Evolutionary conservation across 129 eudicot species (phyloP), one percentile per base, ranked within the genome.

Genomic region (Artemisia annua): DNA sequence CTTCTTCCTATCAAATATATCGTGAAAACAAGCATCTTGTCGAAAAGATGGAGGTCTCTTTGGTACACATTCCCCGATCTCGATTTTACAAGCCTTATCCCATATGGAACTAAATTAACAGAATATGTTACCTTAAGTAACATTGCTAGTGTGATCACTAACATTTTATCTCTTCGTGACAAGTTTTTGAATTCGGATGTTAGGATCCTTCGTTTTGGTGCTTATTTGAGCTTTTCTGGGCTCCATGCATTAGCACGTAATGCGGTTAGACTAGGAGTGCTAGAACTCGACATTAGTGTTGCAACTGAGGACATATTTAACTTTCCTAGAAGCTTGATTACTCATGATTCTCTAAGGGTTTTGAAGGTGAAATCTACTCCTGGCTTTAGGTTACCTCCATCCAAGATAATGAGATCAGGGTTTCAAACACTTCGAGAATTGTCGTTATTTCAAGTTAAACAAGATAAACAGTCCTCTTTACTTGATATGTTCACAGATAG

Each of bases 31-130:
- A 70, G 84, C 67, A 46, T 86, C 16, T 61, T 91, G 11, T 91
- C 97, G 0, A 84, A 83, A 69, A 35, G 91, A 24, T 91, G 96
- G 96, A 79, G 72, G 58, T 11, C 74, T 65, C 48, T 91, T 5
- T 91, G 97, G 96, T 66, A 82, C 71, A 70, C 90, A 7, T 84
- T 82, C 55, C 97, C 97, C 0, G 92, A 88, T 81, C 90, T 91
- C 13, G 97, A 91, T 65, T 88, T 91, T 80, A 86, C 95, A 55
- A 74, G 86, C 44, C 7, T 81, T 44, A 39, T 76, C 15, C 19
- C 66, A 16, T 28, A 39, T 43, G 35, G 49, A 19, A 52, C 20
- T 20, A 59, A 56, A 20, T 4, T 10, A 18, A 7, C 46, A 62
- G 73, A 48, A 63, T 10, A 16, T 54, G 18, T n/a, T 19, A 16